These are phyloP conservation scores for Hypomyces rosellus DNA, from an alignment of 2,329 filamentous ascomycete genomes.

Conservation along the genomic window DNA sequence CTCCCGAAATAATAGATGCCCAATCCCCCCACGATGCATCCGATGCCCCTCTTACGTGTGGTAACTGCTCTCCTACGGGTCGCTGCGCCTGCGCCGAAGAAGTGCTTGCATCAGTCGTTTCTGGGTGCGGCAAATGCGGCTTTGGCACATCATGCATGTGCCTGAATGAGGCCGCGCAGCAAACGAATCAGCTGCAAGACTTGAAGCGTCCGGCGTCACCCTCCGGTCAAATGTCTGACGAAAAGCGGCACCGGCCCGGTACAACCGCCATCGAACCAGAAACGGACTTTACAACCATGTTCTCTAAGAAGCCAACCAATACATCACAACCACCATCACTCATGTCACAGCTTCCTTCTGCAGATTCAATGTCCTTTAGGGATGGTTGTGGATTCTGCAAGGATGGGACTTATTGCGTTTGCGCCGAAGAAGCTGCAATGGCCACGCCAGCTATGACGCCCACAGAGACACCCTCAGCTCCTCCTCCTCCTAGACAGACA, in stretches of 20 bases:
- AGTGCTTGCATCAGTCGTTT: conserved; percentile 44
- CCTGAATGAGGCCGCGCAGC: conserved; percentile 53
- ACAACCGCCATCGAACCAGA: conserved; percentile 57
- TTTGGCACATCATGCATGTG: conserved; percentile 58
- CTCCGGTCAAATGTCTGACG: conserved; percentile 34
- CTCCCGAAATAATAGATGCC: conserved; percentile 37
- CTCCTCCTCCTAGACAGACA: conserved; percentile 40
- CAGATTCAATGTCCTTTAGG: conserved; percentile 39
- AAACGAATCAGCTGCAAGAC: conserved; percentile 27
- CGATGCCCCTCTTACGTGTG: conserved; percentile 42
- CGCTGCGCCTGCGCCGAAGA: conserved; percentile 55
- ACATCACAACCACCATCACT: conserved; percentile 11
- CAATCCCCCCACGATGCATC: conserved; percentile 20
- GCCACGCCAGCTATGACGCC: conserved; percentile 34
- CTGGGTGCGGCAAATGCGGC: conserved; percentile 62
- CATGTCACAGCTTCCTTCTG: conserved; percentile 31
- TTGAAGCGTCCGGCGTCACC: conserved; percentile 48
- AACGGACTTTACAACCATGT: conserved; percentile 67
- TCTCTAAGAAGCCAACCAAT: conserved; percentile 40
- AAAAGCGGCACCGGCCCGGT: conserved; percentile 49
- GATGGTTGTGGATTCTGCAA: conserved; percentile 79
- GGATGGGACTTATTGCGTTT: conserved; percentile 76
- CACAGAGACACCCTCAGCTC: conserved; percentile 30
- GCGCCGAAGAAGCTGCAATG: conserved; percentile 60
- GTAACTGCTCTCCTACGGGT: conserved; percentile 47